phyloP scores from a whole-genome alignment of 139 green algal genomes.

The Closterium sp. region DNA sequence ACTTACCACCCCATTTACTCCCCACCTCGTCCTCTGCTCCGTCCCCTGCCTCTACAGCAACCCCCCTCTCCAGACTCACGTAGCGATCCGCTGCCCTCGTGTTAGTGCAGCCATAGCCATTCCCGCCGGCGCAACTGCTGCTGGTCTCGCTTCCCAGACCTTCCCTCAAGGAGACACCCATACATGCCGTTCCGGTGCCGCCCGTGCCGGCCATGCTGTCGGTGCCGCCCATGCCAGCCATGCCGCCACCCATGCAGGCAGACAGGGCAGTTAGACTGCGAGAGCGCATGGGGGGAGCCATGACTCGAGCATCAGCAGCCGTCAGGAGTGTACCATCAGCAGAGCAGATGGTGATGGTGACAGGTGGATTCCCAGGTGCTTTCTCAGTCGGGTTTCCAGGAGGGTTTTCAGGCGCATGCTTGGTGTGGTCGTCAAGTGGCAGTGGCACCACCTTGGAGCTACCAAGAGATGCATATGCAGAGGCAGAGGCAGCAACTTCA shows the following conservation, averaged over 20 bases:
- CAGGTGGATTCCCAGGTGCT: not conserved
- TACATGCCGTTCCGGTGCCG: too few relatives aligned
- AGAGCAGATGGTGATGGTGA: not conserved
- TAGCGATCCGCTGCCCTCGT: not conserved
- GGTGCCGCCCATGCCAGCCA: too few relatives aligned
- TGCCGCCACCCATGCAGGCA: not conserved
- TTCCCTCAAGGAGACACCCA: not conserved
- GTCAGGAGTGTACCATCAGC: not conserved
- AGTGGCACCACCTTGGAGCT: not conserved
- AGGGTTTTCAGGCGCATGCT: not conserved
- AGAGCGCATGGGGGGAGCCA: not conserved
- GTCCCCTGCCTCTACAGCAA: not conserved
- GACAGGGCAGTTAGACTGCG: not conserved
- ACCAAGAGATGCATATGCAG: not conserved
- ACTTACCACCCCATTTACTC: too few relatives aligned
- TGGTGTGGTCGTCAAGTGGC: not conserved
- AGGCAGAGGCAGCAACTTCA: not conserved
- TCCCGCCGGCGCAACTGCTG: too few relatives aligned
- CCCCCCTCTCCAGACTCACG: not conserved
- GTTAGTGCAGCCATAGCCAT: too few relatives aligned
- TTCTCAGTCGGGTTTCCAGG: not conserved
- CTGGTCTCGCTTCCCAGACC: too few relatives aligned
- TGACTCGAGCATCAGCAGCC: not conserved
- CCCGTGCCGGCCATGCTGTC: too few relatives aligned
- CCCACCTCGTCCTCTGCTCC: too few relatives aligned